phyloP scores from a whole-genome alignment of 2,329 filamentous ascomycete genomes.

The Orbilia quercus region DNA sequence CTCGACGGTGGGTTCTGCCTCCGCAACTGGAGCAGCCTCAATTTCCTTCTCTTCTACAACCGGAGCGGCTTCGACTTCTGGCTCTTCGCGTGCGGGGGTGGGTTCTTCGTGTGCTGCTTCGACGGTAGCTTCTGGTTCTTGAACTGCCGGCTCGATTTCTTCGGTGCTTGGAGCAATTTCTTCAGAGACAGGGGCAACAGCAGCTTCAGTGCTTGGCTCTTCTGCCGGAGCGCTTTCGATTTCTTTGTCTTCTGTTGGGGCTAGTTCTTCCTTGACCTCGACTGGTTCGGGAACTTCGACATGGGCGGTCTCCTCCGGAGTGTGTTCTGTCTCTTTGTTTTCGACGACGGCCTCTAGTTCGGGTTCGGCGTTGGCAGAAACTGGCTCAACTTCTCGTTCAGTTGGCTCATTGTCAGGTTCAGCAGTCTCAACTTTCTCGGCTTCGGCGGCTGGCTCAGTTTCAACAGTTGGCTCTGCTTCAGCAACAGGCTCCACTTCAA shows the following conservation, averaged over 20 bases:
- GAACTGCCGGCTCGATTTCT: neutral
- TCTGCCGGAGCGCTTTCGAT: conserved; percentile 1
- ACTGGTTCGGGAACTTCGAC: conserved; percentile 10
- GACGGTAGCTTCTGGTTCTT: conserved; percentile 13
- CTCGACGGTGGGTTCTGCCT: conserved; percentile 16
- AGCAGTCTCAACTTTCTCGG: neutral
- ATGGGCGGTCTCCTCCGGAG: neutral
- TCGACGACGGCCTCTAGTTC: neutral
- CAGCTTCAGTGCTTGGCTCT: neutral
- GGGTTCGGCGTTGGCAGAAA: neutral
- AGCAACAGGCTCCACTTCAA: neutral
- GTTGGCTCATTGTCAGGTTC: neutral
- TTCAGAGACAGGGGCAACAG: neutral
- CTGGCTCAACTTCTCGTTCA: neutral
- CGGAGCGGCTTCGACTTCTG: neutral
- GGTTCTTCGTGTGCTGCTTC: conserved; percentile 14
- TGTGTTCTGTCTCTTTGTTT: conserved; percentile 2
- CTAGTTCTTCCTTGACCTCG: conserved; percentile 6
- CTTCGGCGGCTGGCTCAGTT: neutral
- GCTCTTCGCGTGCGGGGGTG: neutral
- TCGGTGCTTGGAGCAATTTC: neutral
- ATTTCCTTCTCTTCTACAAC: conserved; percentile 6
- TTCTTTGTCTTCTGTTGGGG: conserved; percentile 17
- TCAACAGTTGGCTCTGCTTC: conserved; percentile 1
- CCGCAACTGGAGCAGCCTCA: conserved; percentile 9